Conservation (phyloP, 306 rosid species). For the Astragalus glycyphyllos region DNA sequence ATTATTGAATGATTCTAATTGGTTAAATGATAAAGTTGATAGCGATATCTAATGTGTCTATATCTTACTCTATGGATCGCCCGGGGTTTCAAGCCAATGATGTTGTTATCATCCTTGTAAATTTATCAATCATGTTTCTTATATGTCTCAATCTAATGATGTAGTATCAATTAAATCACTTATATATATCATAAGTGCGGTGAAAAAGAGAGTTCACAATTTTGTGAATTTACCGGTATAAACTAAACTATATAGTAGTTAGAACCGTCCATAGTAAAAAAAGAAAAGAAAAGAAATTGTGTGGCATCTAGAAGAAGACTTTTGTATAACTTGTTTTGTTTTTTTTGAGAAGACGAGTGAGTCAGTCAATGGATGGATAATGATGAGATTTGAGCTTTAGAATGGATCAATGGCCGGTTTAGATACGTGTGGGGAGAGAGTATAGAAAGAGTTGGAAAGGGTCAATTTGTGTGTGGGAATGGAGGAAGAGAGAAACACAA, state of each 20-base stretch:
- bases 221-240: neutral
- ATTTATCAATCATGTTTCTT: conserved; percentile 12
- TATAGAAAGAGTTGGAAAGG: neutral
- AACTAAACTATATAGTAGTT: neutral
- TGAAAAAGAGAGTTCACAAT: neutral
- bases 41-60: conserved; percentile 19
- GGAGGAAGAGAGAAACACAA: neutral
- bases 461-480: no score
- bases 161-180: conserved; percentile 24
- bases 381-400: conserved; percentile 15
- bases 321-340: conserved; percentile 15
- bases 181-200: neutral
- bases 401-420: neutral
- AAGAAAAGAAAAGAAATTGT: no score
- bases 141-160: conserved; percentile 38
- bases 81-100: conserved; percentile 42
- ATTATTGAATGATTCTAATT: conserved; percentile 43
- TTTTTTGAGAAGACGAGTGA: conserved; percentile 11
- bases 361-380: conserved; percentile 23
- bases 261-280: neutral
- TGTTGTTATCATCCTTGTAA: conserved; percentile 27
- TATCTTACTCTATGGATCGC: conserved; percentile 33
- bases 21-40: conserved; percentile 41
- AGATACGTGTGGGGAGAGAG: conserved; percentile 37
- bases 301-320: neutral